Evolutionary conservation across 805 yeast species (phyloP).

Genomic region (Monosporozyma unispora): DNA sequence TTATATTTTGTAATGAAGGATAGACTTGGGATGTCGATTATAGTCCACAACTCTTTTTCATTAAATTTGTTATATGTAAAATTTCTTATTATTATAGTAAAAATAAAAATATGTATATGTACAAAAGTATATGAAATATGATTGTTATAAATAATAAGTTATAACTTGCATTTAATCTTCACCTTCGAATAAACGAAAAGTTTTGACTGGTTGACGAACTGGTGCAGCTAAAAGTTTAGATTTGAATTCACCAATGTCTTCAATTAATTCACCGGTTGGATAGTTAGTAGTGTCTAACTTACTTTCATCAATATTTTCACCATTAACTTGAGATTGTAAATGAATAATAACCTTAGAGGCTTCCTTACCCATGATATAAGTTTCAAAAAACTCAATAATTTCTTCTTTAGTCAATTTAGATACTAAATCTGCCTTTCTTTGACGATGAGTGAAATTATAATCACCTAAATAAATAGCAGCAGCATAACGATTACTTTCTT

Average conservation of each 20-base stretch:
- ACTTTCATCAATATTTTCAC: slow-evolving; percentile 15
- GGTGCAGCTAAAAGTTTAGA: slow-evolving; percentile 44
- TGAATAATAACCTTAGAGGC: slow-evolving; percentile 46
- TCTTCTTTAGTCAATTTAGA: slow-evolving; percentile 47
- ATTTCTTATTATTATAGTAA: not conserved
- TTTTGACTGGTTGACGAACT: slow-evolving; percentile 48
- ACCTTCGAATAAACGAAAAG: slow-evolving; percentile 13
- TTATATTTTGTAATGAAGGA: slow-evolving; percentile 15
- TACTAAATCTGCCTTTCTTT: slow-evolving; percentile 48
- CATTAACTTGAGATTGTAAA: slow-evolving; percentile 42
- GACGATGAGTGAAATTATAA: slow-evolving; percentile 61
- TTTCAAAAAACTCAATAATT: slow-evolving; percentile 45
- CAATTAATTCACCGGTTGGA: slow-evolving; percentile 43
- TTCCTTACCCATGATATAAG: slow-evolving; percentile 32
- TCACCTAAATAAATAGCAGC: slow-evolving; percentile 62
- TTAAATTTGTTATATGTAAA: not conserved
- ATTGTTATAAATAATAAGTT: no score
- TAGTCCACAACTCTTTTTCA: slow-evolving; percentile 26
- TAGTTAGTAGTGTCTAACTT: slow-evolving; percentile 26
- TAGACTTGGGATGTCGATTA: slow-evolving; percentile 33
- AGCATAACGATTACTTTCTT: slow-evolving; percentile 64
- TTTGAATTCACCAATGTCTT: slow-evolving; percentile 47
- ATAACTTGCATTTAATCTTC: not conserved
- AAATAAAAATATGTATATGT: not conserved
- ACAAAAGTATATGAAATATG: not conserved